phyloP scores from a whole-genome alignment of 2,329 filamentous ascomycete genomes.

The Beauveria asiatica region DNA sequence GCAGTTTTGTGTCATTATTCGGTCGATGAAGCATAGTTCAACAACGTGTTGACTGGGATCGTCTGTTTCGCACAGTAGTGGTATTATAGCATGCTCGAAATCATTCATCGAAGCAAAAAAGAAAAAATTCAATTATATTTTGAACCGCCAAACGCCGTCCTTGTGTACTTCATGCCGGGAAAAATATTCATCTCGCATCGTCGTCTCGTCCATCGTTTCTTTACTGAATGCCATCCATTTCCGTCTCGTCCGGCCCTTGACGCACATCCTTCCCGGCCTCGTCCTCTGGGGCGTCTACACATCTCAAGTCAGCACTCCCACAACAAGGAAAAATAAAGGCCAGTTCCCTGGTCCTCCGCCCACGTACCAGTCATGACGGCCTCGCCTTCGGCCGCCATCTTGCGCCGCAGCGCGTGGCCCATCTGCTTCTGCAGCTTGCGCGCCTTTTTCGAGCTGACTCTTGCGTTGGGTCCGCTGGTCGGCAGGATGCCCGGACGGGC shows the following conservation, averaged over 20 bases:
- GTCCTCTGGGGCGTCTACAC: constrained; percentile 15
- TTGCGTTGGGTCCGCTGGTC: constrained; percentile 43
- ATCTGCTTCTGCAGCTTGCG: constrained; percentile 48
- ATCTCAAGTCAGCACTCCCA: constrained; percentile 1
- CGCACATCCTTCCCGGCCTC: neutral
- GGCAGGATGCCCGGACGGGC: constrained; percentile 45
- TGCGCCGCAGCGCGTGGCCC: constrained; percentile 43
- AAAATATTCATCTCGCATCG: neutral
- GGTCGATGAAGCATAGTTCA: no score
- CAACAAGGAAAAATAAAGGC: no score
- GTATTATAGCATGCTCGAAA: no score
- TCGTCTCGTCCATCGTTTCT: neutral
- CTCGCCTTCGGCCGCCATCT: constrained; percentile 41
- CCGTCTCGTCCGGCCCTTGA: constrained; percentile 19
- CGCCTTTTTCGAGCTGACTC: constrained; percentile 46
- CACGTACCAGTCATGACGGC: constrained; percentile 39
- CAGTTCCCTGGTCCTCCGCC: no score
- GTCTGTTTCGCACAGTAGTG: no score
- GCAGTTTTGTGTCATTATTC: no score
- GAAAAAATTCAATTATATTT: neutral
- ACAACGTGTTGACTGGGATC: no score
- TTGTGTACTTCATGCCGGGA: neutral
- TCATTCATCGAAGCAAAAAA: neutral
- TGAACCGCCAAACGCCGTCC: neutral
- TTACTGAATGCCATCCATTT: constrained; percentile 19